A percentile compares a stretch with the other conserved stretches of the same genome.
phyloP scores from a whole-genome alignment of 768 basidiomycete species.

The Pleurotus giganteus region DNA sequence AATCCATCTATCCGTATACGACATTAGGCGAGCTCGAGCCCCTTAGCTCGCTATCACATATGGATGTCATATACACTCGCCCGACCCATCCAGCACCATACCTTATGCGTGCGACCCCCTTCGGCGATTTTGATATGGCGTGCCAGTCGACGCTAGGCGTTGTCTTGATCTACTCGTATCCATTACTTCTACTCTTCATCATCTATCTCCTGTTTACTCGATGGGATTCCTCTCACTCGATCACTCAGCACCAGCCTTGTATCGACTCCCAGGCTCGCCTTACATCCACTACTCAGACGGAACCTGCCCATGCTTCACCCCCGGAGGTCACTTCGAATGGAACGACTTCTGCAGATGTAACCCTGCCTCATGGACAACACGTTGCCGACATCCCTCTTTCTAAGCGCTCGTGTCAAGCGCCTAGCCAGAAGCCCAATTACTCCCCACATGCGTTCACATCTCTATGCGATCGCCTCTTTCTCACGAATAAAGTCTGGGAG shows the following conservation, averaged over 20 bases:
- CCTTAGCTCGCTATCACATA: neutral
- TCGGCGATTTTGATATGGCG: neutral
- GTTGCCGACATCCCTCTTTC: neutral
- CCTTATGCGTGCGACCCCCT: neutral
- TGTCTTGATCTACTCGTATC: neutral
- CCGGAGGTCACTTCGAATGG: too few relatives aligned
- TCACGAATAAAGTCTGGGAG: conserved; percentile 37
- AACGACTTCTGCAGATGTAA: too few relatives aligned
- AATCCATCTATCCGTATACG: neutral
- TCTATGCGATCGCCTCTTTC: conserved; percentile 39
- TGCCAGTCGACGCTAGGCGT: neutral
- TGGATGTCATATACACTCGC: neutral
- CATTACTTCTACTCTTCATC: neutral
- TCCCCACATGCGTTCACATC: conserved; percentile 25
- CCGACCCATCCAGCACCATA: neutral
- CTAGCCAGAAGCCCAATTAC: neutral
- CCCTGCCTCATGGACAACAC: neutral
- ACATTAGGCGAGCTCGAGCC: neutral
- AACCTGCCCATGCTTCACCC: too few relatives aligned
- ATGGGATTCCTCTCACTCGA: neutral
- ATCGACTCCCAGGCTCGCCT: neutral
- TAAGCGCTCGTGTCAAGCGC: neutral
- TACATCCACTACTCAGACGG: too few relatives aligned
- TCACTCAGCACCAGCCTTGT: too few relatives aligned
- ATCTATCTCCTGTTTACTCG: neutral